Evolutionary conservation across 192 early-diverging fungal species (phyloP), one percentile per base, ranked within the genome.

Genomic region (Backusella luteola): DNA sequence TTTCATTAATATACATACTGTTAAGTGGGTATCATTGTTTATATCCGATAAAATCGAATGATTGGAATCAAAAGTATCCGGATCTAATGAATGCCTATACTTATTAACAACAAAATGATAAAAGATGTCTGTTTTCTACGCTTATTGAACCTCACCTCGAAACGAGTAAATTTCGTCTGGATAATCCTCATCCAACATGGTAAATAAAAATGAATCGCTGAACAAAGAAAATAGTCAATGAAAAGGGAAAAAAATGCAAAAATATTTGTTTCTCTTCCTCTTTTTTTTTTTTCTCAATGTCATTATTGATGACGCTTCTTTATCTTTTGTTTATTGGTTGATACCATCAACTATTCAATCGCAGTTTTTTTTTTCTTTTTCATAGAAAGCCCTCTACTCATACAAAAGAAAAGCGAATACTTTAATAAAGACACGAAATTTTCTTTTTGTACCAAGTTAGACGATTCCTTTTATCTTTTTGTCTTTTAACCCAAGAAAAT

Each of bases 1-100:
- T 63, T 29, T 56, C n/a, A 26, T 63, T 29, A 63, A 41, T 23
- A 63, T 63, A 63, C 56, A 36, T 74, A 63, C 73, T 66, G 73
- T 74, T 39, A 74, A 66, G 42, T 74, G 73, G 6, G 52, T 32
- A 26, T 26, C 56, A 29, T 63, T 63, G 29, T 14, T 63, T 63
- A 4, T 63, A 29, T 63, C 23, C 21, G 56, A 63, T 63, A 23
- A 1, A 63, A 63, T 63, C 29, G 56, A 63, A 26, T 29, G 21
- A 29, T 29, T 63, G 56, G 56, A 63, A 63, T 63, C 56, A 63
- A 63, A 63, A 29, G 56, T 63, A 29, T 63, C 56, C 56, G 56
- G 56, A 29, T 63, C 56, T 63, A 29, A 29, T 29, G 1, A 21
- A 29, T 29, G 0, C 4, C 15, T 19, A 44, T 63, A 63, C 8